Evolutionary conservation across 2,329 filamentous ascomycete genomes (phyloP), one percentile per base, ranked within the genome.

Genomic region (Diplocarpon rosae): DNA sequence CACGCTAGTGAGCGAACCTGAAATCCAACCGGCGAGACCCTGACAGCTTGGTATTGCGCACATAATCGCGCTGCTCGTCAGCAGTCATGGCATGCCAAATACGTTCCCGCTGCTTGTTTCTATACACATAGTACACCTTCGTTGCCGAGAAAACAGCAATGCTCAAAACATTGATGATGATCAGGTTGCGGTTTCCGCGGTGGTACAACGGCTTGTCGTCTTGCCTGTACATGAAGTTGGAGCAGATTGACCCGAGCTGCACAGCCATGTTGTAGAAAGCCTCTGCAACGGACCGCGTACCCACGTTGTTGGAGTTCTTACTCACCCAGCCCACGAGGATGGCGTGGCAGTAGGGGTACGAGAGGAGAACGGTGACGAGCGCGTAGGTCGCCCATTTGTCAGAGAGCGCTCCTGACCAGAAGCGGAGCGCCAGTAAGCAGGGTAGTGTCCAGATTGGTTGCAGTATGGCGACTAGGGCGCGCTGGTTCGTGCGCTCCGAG

Each of bases 301-400:
- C 69, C 10, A 83, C 77, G 1, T 72, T 70, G 49, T 80, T 78
- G 2, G 75, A 71, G 55, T 83, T 83, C 44, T 73, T 67, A 2
- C 65, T 68, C 48, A 66, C 66, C 68, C 69, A 72, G 14, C 59
- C 67, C 2, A 56, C 55, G 20, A 55, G 50, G 35, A 59, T 59
- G 20, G 57, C 58, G 29, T 60, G 58, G 33, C 56, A 59, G 45
- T 59, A 58, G 1, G 56, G 56, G 20, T 58, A 57, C 0, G 50
- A 52, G 14, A 59, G 52, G 1, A 59, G 43, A 3, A 54, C 57
- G 5, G 56, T 64, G 8, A 59, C 56, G 5, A 67, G 48, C 0
- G 59, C 63, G 43, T 64, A 69, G 2, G 61, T 56, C 3, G 60
- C 56, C 65, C 65, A 68, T 13, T 54, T 51, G 33, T 57, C 56